Evolutionary conservation across 2,329 filamentous ascomycete species (phyloP).

Genomic region (Claviceps pazoutovae): DNA sequence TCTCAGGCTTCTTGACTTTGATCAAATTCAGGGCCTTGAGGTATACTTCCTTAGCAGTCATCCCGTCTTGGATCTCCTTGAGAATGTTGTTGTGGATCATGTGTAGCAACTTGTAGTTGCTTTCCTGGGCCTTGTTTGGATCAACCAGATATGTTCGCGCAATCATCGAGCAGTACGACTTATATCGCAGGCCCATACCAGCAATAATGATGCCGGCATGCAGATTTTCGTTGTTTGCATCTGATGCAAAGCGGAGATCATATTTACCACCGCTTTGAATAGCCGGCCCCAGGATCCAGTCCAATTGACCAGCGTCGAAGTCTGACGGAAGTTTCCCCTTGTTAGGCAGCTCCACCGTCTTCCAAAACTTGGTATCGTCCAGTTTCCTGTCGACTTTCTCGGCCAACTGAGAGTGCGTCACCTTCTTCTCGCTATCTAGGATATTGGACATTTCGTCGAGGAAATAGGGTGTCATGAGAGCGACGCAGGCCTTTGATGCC

Average conservation of each 20-base stretch:
- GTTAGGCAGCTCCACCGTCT: slow-evolving; percentile 55
- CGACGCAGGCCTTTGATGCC: slow-evolving; percentile 84
- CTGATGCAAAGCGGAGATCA: slow-evolving; percentile 67
- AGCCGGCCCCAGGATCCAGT: slow-evolving; percentile 84
- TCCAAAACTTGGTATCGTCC: slow-evolving; percentile 89
- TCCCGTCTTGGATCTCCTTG: slow-evolving; percentile 80
- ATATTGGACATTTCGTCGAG: slow-evolving; percentile 96
- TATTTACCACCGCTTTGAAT: slow-evolving; percentile 95
- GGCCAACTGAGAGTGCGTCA: slow-evolving; percentile 77
- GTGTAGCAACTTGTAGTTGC: slow-evolving; percentile 79
- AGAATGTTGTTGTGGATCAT: slow-evolving; percentile 79
- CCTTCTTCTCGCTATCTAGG: slow-evolving; percentile 91
- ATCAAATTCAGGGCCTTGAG: slow-evolving; percentile 69
- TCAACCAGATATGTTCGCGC: slow-evolving; percentile 92
- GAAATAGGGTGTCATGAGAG: slow-evolving; percentile 90
- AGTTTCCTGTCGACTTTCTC: slow-evolving; percentile 83
- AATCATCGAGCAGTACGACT: slow-evolving; percentile 87
- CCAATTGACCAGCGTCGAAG: slow-evolving; percentile 77
- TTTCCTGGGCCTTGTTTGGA: slow-evolving; percentile 90
- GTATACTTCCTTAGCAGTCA: slow-evolving; percentile 79
- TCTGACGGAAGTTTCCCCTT: slow-evolving; percentile 68
- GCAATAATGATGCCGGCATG: slow-evolving; percentile 91
- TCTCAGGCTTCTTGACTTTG: slow-evolving; percentile 81
- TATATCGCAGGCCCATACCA: slow-evolving; percentile 83
- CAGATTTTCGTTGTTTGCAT: slow-evolving; percentile 67